Evolutionary conservation across 1,284 basidiomycete species (phyloP).

Genomic region (Somion occarium): DNA sequence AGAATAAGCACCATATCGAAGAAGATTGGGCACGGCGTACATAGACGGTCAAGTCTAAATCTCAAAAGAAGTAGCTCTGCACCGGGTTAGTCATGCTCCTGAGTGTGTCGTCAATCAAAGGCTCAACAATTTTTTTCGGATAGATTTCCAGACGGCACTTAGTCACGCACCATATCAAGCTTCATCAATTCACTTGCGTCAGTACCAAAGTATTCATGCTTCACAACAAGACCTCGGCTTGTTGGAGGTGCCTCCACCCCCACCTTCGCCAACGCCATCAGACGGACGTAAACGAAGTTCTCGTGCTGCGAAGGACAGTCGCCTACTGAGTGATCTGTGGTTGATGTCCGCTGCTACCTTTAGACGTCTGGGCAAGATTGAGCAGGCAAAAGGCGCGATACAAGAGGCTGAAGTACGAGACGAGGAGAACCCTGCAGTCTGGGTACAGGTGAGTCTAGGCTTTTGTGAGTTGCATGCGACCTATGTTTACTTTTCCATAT

Average conservation of each 20-base stretch:
- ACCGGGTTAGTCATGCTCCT: constrained; percentile 43
- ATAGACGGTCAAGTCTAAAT: constrained; percentile 39
- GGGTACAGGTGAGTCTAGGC: constrained; percentile 74
- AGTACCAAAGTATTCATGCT: constrained; percentile 46
- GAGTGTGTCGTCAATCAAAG: constrained; percentile 3
- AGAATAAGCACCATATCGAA: constrained; percentile 72
- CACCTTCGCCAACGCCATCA: constrained; percentile 36
- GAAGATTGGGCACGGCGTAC: constrained; percentile 69
- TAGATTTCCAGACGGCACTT: constrained; percentile 63
- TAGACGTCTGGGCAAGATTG: constrained; percentile 82
- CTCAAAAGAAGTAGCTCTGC: constrained; percentile 58
- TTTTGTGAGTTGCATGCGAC: constrained; percentile 6
- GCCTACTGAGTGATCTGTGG: constrained; percentile 86
- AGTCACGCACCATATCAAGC: constrained; percentile 69
- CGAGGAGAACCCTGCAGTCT: constrained; percentile 83
- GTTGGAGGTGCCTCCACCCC: constrained; percentile 30
- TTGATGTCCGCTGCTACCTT: constrained; percentile 93
- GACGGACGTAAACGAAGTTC: constrained; percentile 36
- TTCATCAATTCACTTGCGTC: constrained; percentile 82
- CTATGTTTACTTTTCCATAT: neutral
- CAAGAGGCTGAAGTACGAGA: constrained; percentile 93
- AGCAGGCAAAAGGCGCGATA: constrained; percentile 87
- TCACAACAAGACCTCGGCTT: constrained; percentile 23
- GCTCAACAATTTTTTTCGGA: constrained; percentile 1
- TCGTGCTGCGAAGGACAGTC: constrained; percentile 58